Evolutionary conservation across 192 early-diverging fungal genomes (phyloP), one percentile per base, ranked within the genome.

Genomic region (Phlyctochytrium arcticum): DNA sequence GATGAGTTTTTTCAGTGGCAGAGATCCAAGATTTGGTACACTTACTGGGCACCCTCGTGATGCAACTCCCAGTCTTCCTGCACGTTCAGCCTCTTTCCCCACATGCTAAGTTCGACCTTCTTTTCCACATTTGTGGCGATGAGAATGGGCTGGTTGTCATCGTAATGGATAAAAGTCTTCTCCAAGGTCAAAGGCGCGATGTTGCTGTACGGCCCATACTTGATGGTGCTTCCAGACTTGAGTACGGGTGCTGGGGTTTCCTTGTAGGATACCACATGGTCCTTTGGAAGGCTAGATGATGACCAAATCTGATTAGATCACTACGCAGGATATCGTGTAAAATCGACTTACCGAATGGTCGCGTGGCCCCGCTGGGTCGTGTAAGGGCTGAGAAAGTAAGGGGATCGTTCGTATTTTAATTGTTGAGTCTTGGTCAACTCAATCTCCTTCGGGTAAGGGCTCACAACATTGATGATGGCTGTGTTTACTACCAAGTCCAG

Each of bases 31-130:
- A 48, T 15, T 17, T 30, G 30, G 50, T 4, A 30, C 4, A 74
- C 83, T 71, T 84, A 93, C 92, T 75, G 71, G 39, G 92, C 89
- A 31, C 92, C 92, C 31, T 80, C 78, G 56, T 92, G 84, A 67
- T 87, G 77, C 60, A 93, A 62, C 68, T 80, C 76, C 48, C 76
- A 91, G 65, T 90, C 84, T 59, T 99, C 97, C 55, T 88, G 84
- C 17, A 97, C 83, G 17, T 83, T 85, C 54, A 96, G 70, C 63
- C 90, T 90, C 42, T 80, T 79, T 26, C 83, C 87, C 88, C 90
- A 90, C 64, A 94, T 92, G 68, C 89, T 91, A 46, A 98, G 73
- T 59, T 90, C 86, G 7, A 96, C 62, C 65, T 92, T 87, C 56
- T 89, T 88, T 7, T 70, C 60, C 26, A 88, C 72, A 4, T 70